Evolutionary conservation across 768 basidiomycete species (phyloP), one percentile per base, ranked within the genome.

Genomic region (Leccinellum luteum): DNA sequence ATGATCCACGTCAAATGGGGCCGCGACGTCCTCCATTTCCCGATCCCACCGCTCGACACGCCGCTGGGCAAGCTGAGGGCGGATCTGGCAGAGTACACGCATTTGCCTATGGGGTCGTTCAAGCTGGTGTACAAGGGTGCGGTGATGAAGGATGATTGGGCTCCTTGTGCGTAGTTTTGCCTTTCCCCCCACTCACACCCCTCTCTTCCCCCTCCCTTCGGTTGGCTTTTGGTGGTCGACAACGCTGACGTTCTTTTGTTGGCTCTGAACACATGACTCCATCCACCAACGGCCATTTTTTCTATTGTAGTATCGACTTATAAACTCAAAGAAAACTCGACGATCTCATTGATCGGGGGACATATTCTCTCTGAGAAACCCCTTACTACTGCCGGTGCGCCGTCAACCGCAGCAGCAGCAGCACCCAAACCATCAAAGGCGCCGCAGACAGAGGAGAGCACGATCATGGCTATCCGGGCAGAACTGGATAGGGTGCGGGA

Each of bases 81-180:
- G 4, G 77, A 81, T 21, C 75, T 97, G 51, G 86, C 91, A 14
- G 80, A 86, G 6, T 84, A 87, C 66, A 94, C 91, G 3, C 85
- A 86, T 54, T 80, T 98, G 13, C 83, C 87, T 0, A 70, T 74
- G 28, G 66, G 80, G 61, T 81, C 82, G 28, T 92, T 97, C 81
- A 92, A 94, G 71, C 81, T 98, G 66, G 85, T 98, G 61, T 87
- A 90, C 75, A 84, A 89, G 48, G 96, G 96, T 38, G 94, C 92
- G 2, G 83, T 97, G 71, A 89, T 98, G 82, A 89, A 87, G 63
- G 92, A 96, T 69, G 86, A 94, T 69, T 69, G 75, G 57, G 81
- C 84, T 8, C 81, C 86, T 48, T 74, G 86, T 89, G 60, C 62
- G 75, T 81, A 3, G 28, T 21, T 12, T 19, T 19, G 12, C 12